Evolutionary conservation across 768 basidiomycete species (phyloP).

Genomic region (Tephrocybe sp.): DNA sequence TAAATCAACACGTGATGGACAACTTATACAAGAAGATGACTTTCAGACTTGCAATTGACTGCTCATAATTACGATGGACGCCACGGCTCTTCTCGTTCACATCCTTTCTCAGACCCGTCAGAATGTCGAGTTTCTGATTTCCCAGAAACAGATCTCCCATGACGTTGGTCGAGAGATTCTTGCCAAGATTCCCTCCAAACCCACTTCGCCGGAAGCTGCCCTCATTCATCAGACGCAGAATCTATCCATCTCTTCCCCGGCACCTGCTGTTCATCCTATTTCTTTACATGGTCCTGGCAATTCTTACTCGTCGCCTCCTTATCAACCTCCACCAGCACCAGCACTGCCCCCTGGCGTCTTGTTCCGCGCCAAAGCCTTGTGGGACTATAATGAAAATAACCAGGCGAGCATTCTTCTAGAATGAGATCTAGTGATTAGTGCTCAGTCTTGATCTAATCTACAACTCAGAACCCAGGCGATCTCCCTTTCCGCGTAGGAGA

Average conservation of each 20-base stretch:
- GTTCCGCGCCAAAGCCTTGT: slow-evolving; percentile 53
- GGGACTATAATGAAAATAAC: slow-evolving; percentile 65
- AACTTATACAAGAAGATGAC: no score
- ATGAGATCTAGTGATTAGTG: background rate
- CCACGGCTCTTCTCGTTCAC: slow-evolving; percentile 34
- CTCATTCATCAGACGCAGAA: slow-evolving; percentile 10
- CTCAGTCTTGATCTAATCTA: background rate
- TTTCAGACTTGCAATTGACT: background rate
- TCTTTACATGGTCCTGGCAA: background rate
- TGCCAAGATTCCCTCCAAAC: slow-evolving; percentile 34
- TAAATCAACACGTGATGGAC: slow-evolving; percentile 11
- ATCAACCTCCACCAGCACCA: slow-evolving; percentile 8
- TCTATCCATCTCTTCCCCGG: background rate
- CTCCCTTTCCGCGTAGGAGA: slow-evolving; percentile 75
- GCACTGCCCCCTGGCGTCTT: slow-evolving; percentile 21
- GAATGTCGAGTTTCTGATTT: slow-evolving; percentile 54
- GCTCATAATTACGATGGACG: slow-evolving; percentile 11
- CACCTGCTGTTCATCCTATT: slow-evolving; percentile 9
- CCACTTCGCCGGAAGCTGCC: background rate
- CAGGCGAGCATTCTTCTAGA: slow-evolving; percentile 36
- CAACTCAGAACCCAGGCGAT: slow-evolving; percentile 64
- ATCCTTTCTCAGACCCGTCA: slow-evolving; percentile 54
- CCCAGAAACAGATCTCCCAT: slow-evolving; percentile 45
- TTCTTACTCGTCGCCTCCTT: background rate
- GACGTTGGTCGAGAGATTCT: slow-evolving; percentile 48